These are phyloP conservation scores for Apiotrichum mycotoxinovorans DNA, from an alignment of 1,284 basidiomycete species.

Conservation along the genomic window DNA sequence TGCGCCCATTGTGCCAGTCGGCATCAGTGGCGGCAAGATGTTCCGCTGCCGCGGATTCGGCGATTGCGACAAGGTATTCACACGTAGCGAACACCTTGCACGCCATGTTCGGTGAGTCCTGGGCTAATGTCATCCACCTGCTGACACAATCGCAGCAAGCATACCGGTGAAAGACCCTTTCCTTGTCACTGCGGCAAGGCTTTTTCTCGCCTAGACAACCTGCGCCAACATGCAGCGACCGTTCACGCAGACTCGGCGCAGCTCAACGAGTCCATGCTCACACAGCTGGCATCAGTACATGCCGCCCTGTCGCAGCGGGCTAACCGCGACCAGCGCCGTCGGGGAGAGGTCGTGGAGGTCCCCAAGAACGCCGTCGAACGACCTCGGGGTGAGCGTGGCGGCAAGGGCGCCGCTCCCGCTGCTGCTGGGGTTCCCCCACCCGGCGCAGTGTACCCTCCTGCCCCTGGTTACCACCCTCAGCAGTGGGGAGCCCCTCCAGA, in stretches of 20 bases:
- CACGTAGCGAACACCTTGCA: constrained; percentile 88
- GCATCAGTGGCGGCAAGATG: constrained; percentile 62
- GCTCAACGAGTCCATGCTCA: constrained; percentile 87
- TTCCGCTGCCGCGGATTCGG: constrained; percentile 94
- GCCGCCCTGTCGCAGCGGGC: constrained; percentile 61
- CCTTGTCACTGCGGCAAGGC: constrained; percentile 92
- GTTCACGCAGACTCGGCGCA: constrained; percentile 84
- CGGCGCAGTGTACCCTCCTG: constrained; percentile 5
- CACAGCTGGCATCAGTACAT: constrained; percentile 78
- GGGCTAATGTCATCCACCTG: neutral
- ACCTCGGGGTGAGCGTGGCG: constrained; percentile 26
- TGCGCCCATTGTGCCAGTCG: constrained; percentile 46
- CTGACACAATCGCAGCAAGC: constrained; percentile 63
- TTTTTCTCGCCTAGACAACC: constrained; percentile 92
- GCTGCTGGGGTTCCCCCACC: constrained; percentile 6
- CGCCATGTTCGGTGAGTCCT: constrained; percentile 77
- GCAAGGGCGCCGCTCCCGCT: constrained; percentile 6
- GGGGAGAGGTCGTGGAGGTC: constrained; percentile 49
- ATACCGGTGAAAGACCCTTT: constrained; percentile 94
- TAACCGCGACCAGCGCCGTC: constrained; percentile 46
- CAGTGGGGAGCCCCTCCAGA: constrained; percentile 21
- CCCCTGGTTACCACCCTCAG: constrained; percentile 14
- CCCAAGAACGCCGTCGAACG: constrained; percentile 47
- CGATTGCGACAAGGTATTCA: constrained; percentile 94
- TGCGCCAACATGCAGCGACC: constrained; percentile 92